Evolutionary conservation across 1,284 basidiomycete species (phyloP), one percentile per base, ranked within the genome.

Genomic region (Ustilago sp.): DNA sequence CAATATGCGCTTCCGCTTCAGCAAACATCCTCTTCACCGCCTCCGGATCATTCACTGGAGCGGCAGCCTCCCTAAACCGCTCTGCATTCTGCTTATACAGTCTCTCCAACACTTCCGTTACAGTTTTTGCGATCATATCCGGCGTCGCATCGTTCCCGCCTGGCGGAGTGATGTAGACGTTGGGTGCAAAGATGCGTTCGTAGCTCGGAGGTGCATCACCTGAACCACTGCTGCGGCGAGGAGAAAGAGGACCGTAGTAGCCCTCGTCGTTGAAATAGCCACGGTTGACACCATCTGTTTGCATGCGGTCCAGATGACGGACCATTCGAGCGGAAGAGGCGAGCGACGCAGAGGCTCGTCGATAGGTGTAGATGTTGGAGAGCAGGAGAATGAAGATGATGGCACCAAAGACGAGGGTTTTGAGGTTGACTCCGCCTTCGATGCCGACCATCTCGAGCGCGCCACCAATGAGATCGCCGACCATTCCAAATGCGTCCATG

Each of bases 1-100:
- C 87, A 19, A 91, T 87, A 66, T 89, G 87, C 59, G 88, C 87
- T 80, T 92, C 91, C 0, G 72, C 63, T 39, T 74, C 63, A 1
- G 45, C 58, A 3, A 74, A 41, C 53, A 74, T 19, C 50, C 47
- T 57, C 54, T 67, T 67, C 34, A 91, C 87, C 59, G 85, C 76
- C 77, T 91, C 90, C 79, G 93, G 86, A 70, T 88, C 88, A 70
- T 86, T 85, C 35, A 17, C 57, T 9, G 47, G 53, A 41, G 32
- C 45, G 32, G 36, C 38, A 34, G 8, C 53, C 39, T n/a, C 36
- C 34, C 48, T 52, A 57, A 60, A 58, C 3, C 45, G 38, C 28
- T 67, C 65, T 12, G 48, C 35, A 48, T 55, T 60, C 59, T 48
- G 51, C 51, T 47, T 62, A 63, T 86, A 85, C 65, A 84, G 80